A percentile compares a stretch with the other conserved stretches of the same genome.
phyloP scores from a whole-genome alignment of 495 filamentous ascomycete genomes.

The Penicillium macrosclerotiorum region DNA sequence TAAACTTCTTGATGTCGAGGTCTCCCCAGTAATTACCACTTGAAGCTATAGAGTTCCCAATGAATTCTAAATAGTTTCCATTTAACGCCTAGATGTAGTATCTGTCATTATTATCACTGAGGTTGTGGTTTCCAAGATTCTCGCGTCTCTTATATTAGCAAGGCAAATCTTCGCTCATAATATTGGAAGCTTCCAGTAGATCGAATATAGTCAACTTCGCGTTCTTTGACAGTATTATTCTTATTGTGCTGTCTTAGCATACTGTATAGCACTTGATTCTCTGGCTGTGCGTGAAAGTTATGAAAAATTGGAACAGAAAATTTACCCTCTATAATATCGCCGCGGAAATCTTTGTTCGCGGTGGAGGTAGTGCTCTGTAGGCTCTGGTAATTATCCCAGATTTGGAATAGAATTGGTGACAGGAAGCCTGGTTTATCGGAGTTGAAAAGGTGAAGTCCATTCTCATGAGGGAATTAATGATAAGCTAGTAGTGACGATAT shows the following conservation, averaged over 20 bases:
- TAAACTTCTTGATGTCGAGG: too few species aligned
- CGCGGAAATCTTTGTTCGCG: constrained; percentile 78
- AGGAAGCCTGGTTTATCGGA: not conserved
- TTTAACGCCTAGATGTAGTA: too few species aligned
- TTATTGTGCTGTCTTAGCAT: not conserved
- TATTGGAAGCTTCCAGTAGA: not conserved
- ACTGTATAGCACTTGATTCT: not conserved
- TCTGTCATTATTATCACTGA: too few species aligned
- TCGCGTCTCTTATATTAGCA: too few species aligned
- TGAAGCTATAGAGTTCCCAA: too few species aligned
- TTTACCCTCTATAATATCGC: constrained; percentile 88
- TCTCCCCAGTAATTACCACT: too few species aligned
- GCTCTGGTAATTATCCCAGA: constrained; percentile 5
- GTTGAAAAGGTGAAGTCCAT: too few species aligned
- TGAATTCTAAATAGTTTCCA: too few species aligned
- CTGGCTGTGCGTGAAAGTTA: not conserved
- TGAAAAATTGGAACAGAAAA: constrained; percentile 68
- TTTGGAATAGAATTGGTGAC: constrained; percentile 1
- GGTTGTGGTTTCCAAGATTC: too few species aligned
- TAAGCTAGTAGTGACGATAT: too few species aligned
- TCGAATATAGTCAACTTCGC: not conserved
- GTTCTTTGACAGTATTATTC: not conserved
- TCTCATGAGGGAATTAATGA: too few species aligned
- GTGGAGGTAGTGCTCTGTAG: constrained; percentile 48
- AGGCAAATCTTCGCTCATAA: too few species aligned